Evolutionary conservation across 352 stramenopile genomes (phyloP).

Genomic region (Phytopythium ostracodes): DNA sequence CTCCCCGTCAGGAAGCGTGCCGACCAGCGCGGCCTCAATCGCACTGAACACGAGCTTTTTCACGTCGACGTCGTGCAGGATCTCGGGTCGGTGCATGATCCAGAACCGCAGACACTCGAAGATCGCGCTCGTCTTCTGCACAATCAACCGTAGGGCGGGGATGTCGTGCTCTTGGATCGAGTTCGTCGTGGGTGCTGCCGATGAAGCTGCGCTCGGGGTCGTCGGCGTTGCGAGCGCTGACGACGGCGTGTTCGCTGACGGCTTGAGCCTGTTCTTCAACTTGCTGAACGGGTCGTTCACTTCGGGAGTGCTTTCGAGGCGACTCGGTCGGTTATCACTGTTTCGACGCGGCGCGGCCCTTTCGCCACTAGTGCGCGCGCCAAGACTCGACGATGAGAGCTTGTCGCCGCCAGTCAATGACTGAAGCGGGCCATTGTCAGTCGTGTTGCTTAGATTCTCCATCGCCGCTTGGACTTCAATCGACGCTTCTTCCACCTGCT

Average conservation of each 20-base stretch:
- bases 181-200: constrained; percentile 19
- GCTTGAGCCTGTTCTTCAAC: constrained; percentile 66
- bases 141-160: constrained; percentile 63
- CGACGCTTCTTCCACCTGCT: constrained; percentile 85
- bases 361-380: constrained; percentile 22
- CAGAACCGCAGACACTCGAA: constrained; percentile 86
- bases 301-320: constrained; percentile 34
- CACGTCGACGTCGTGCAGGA: constrained; percentile 73
- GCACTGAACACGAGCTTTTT: constrained; percentile 84
- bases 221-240: constrained; percentile 13
- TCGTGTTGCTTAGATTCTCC: constrained; percentile 28
- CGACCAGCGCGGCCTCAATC: constrained; percentile 82
- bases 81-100: constrained; percentile 73
- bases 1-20: constrained; percentile 69
- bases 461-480: constrained; percentile 83
- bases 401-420: constrained; percentile 16
- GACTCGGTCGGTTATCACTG: constrained; percentile 48
- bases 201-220: constrained; percentile 30
- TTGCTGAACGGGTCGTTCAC: constrained; percentile 58
- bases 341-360: constrained; percentile 24
- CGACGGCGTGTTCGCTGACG: constrained; percentile 8
- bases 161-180: constrained; percentile 53
- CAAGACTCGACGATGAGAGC: constrained; percentile 24
- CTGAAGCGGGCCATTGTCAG: neutral
- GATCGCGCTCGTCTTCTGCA: constrained; percentile 81